These are phyloP conservation scores for Ophiognomonia clavigignenti-juglandacearum DNA, from an alignment of 2,329 filamentous ascomycete genomes.

Conservation along the genomic window DNA sequence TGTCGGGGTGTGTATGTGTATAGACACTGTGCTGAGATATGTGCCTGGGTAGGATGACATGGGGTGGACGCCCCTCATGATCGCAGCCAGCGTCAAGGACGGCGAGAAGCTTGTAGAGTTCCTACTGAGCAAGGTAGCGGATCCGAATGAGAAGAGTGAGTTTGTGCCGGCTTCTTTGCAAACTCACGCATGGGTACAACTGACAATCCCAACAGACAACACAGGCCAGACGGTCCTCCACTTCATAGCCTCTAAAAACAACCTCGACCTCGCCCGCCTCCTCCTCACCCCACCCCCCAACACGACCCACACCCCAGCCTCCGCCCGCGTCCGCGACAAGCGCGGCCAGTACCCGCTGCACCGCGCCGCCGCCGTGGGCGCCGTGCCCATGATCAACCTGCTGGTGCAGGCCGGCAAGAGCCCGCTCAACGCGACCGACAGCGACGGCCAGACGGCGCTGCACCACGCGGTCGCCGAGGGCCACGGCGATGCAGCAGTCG, in stretches of 20 bases:
- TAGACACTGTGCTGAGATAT: not conserved
- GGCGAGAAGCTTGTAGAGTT: constrained; percentile 64
- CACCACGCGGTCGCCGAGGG: constrained; percentile 82
- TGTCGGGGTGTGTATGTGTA: not conserved
- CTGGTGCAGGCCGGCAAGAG: constrained; percentile 73
- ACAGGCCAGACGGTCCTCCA: constrained; percentile 76
- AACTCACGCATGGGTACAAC: not conserved
- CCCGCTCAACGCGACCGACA: constrained; percentile 78
- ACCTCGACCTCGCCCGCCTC: constrained; percentile 73
- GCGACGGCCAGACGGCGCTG: constrained; percentile 78
- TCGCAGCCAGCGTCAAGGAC: constrained; percentile 70
- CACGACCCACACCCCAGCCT: constrained; percentile 66
- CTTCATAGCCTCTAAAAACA: constrained; percentile 85
- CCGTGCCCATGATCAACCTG: constrained; percentile 77
- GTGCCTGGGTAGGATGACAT: constrained; percentile 54
- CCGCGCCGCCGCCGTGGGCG: constrained; percentile 84
- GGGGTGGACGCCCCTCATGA: constrained; percentile 84
- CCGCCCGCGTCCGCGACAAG: constrained; percentile 74
- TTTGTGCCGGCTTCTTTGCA: not conserved
- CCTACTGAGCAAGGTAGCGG: constrained; percentile 64
- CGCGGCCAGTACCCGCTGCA: constrained; percentile 89
- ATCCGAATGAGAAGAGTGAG: constrained; percentile 68
- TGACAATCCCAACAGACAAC: constrained; percentile 43
- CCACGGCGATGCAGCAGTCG: constrained; percentile 74
- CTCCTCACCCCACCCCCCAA: too few species aligned